These are phyloP conservation scores for Cordyceps farinosa DNA, from an alignment of 2,329 filamentous ascomycete genomes.

Conservation along the genomic window DNA sequence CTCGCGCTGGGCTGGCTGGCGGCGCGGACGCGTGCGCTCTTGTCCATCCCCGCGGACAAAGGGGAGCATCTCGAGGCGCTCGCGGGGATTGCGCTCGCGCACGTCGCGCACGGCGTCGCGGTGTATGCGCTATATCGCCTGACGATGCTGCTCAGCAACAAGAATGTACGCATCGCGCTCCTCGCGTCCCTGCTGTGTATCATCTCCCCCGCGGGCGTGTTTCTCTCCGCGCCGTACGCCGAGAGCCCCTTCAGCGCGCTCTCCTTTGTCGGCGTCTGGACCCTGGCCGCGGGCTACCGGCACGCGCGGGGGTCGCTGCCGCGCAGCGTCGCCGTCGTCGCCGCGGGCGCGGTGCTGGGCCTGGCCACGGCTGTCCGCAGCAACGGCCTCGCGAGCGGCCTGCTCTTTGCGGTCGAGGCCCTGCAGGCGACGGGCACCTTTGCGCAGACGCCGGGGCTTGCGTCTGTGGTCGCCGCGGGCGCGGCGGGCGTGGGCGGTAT, in stretches of 20 bases:
- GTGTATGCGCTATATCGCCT: slow-evolving; percentile 69
- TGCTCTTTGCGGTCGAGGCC: slow-evolving; percentile 66
- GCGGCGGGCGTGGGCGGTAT: slow-evolving; percentile 64
- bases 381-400: slow-evolving; percentile 81
- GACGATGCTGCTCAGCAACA: slow-evolving; percentile 50
- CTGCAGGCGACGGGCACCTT: slow-evolving; percentile 36
- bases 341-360: slow-evolving; percentile 67
- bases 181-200: slow-evolving; percentile 72
- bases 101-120: slow-evolving; percentile 72
- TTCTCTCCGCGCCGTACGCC: slow-evolving; percentile 80
- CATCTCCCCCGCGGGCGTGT: slow-evolving; percentile 82
- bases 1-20: slow-evolving; percentile 37
- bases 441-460: slow-evolving; percentile 27
- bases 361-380: slow-evolving; percentile 71
- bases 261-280: slow-evolving; percentile 68
- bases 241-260: slow-evolving; percentile 78
- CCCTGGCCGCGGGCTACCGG: slow-evolving; percentile 55
- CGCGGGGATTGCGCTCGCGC: slow-evolving; percentile 64
- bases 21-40: slow-evolving; percentile 27
- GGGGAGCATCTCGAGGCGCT: slow-evolving; percentile 37
- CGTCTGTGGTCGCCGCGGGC: slow-evolving; percentile 49
- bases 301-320: slow-evolving; percentile 25
- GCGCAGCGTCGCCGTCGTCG: slow-evolving; percentile 52
- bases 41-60: slow-evolving; percentile 20
- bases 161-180: slow-evolving; percentile 56